Evolutionary conservation across 2,329 filamentous ascomycete genomes (phyloP), one percentile per base, ranked within the genome.

Genomic region (Apiospora hydei): DNA sequence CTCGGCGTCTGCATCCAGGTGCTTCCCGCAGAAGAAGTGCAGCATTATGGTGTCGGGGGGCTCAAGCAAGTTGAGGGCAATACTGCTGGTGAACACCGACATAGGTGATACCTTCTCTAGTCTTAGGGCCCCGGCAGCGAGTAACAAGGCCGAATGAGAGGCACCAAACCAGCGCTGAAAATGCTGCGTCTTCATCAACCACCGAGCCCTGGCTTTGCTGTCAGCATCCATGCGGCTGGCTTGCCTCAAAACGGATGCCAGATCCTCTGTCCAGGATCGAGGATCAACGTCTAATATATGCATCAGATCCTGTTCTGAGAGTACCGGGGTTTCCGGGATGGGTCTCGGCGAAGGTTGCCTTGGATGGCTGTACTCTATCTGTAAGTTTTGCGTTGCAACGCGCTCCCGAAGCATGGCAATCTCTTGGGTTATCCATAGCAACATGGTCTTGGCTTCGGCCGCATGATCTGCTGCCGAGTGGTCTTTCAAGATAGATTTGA

Each of bases 11-110:
- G 30, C 7, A 1, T 73, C 66, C 1, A 72, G 46, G 46, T 73
- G 49, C 11, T 34, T 70, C 4, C 72, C 72, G 26, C 72, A 71
- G 26, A 73, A 72, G 26, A 73, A 73, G 34, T 71, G 57, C 16
- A 73, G n/a, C 7, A 68, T 67, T 24, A 67, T 7, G 6, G 67
- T 47, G 7, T 57, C 11, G 21, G 67, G 72, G 3, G 53, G 34
- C n/a, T 69, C 34, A n/a, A 71, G 66, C 3, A 72, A 26, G n/a
- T 34, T 70, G 14, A 69, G 7, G 38, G 61, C 44, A 8, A 73
- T 38, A 34, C 67, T 70, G 13, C 47, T 69, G 14, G 47, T 44
- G 7, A 73, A 26, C n/a, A 73, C 47, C 3, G 72, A 73, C 72
- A 73, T 71, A 26, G 72, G 57, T 0, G 72, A 73, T 21, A 72